Percentiles rank a stretch among this genome's conserved stretches.
These are phyloP conservation scores for Nannochloropsis limnetica DNA, from an alignment of 352 stramenopile species.

Conservation along the genomic window DNA sequence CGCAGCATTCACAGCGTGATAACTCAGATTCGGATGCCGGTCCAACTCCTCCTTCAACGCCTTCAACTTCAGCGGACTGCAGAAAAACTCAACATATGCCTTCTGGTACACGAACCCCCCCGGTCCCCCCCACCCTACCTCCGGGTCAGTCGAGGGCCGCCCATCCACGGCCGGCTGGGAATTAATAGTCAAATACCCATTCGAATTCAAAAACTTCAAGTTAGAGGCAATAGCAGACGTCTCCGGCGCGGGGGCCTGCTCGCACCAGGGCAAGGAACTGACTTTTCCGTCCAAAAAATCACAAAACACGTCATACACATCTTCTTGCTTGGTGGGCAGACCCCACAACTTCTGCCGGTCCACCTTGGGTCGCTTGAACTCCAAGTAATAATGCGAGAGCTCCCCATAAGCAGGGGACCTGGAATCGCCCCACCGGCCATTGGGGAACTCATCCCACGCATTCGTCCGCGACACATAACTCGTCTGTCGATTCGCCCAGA, in stretches of 20 bases:
- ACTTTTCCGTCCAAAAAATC: conserved; percentile 90
- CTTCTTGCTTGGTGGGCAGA: conserved; percentile 67
- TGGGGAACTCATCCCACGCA: conserved; percentile 93
- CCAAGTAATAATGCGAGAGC: conserved; percentile 66
- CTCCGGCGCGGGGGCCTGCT: conserved; percentile 83
- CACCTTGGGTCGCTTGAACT: conserved; percentile 59
- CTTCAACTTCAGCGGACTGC: conserved; percentile 71
- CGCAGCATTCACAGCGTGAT: conserved; percentile 73
- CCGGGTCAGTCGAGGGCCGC: conserved; percentile 72
- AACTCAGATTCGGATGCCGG: conserved; percentile 54
- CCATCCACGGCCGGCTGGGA: conserved; percentile 78
- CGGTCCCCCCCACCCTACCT: conserved; percentile 90
- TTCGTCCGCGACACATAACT: conserved; percentile 92
- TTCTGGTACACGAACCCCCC: conserved; percentile 96
- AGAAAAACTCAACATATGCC: conserved; percentile 97
- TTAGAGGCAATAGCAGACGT: conserved; percentile 72
- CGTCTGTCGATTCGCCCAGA: conserved; percentile 95
- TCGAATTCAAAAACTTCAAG: conserved; percentile 64
- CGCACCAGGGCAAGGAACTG: conserved; percentile 85
- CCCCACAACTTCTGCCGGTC: conserved; percentile 85
- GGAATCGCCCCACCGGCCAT: conserved; percentile 86
- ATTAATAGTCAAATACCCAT: conserved; percentile 91
- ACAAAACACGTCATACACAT: conserved; percentile 90
- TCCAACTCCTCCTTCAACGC: conserved; percentile 60
- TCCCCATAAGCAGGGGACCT: conserved; percentile 85